Evolutionary conservation across 306 rosid genomes (phyloP).

Genomic region (peach (Prunus persica)): DNA sequence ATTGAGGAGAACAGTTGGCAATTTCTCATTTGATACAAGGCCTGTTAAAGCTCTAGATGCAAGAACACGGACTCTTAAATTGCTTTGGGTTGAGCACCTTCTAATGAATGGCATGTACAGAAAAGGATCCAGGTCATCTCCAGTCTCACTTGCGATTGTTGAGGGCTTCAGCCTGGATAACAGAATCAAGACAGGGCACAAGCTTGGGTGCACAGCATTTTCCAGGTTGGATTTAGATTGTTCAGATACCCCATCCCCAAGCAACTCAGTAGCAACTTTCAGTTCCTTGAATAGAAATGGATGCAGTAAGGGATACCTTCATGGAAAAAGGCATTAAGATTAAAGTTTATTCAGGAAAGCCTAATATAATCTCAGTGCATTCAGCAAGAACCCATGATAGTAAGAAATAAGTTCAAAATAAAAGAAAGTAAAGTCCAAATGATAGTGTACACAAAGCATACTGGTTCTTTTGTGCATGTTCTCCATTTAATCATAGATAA

Average conservation of each 20-base stretch:
- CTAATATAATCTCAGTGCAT: neutral
- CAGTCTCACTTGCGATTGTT: conserved; percentile 77
- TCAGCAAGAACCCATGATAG: conserved; percentile 2
- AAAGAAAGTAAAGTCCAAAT: conserved; percentile 4
- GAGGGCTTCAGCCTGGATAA: conserved; percentile 91
- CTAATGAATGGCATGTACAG: conserved; percentile 80
- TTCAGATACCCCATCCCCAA: conserved; percentile 53
- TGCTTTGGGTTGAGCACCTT: conserved; percentile 86
- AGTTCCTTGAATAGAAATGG: conserved; percentile 74
- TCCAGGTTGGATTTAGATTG: conserved; percentile 50
- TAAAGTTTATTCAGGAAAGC: conserved; percentile 3
- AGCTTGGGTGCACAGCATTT: conserved; percentile 88
- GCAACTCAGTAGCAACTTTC: conserved; percentile 71
- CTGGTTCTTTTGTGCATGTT: neutral
- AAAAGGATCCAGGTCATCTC: conserved; percentile 88
- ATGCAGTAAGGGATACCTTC: conserved; percentile 91
- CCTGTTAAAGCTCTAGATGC: conserved; percentile 90
- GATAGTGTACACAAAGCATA: neutral
- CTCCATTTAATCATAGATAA: too few species aligned
- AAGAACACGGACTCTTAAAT: conserved; percentile 83
- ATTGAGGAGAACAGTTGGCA: conserved; percentile 61
- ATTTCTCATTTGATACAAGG: conserved; percentile 80
- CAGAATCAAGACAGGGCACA: conserved; percentile 88
- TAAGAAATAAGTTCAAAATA: neutral
- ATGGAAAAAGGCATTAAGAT: conserved; percentile 18